phyloP scores from a whole-genome alignment of 2,329 filamentous ascomycete species.

The Exophiala dermatitidis region DNA sequence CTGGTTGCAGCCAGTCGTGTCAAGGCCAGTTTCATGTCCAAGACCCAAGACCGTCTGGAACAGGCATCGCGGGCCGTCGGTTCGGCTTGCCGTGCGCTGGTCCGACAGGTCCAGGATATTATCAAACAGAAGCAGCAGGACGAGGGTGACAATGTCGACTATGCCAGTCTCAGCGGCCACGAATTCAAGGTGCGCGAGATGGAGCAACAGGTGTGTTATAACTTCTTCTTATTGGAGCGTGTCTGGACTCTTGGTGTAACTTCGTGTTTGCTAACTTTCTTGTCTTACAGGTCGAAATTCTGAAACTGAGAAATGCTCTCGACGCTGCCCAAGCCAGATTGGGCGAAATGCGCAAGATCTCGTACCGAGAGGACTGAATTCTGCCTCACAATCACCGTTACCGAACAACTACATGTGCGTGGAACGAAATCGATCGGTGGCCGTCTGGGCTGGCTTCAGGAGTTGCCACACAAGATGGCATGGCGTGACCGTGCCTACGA shows the following conservation, averaged over 20 bases:
- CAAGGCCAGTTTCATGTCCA: conserved; percentile 97
- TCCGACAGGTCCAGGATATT: conserved; percentile 88
- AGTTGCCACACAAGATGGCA: too few relatives aligned
- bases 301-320: conserved; percentile 86
- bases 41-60: conserved; percentile 88
- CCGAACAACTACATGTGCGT: too few relatives aligned
- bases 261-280: conserved; percentile 18
- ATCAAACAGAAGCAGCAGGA: conserved; percentile 80
- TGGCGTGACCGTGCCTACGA: too few relatives aligned
- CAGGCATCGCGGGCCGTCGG: conserved; percentile 89
- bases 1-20: conserved; percentile 91
- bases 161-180: conserved; percentile 77
- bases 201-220: conserved; percentile 87
- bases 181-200: conserved; percentile 99
- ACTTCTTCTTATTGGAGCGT: conserved; percentile 11
- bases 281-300: conserved; percentile 72
- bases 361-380: conserved; percentile 67
- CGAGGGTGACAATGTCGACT: conserved; percentile 74
- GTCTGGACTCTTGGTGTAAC: conserved; percentile 2
- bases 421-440: too few relatives aligned
- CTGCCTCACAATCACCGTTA: too few relatives aligned
- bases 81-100: conserved; percentile 74
- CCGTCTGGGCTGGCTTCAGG: too few relatives aligned
- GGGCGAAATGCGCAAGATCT: conserved; percentile 97
- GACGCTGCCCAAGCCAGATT: conserved; percentile 70